Conservation (phyloP, 176 grass and related monocot genomes). For the Hordeum vulgare region MorexV3_pseudomolecules_assembly NC_058519.1:653391565-653392064, state of each 20-base stretch:
- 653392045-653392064: no score
- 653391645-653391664: background rate
- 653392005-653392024: no score
- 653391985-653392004: no score
- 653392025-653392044: no score
- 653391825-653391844: background rate
- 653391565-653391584: conserved; percentile 42
- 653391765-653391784: background rate
- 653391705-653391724: background rate
- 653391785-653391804: background rate
- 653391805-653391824: background rate
- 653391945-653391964: no score
- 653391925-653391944: no score
- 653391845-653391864: no score
- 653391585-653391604: conserved; percentile 19
- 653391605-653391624: background rate
- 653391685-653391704: background rate
- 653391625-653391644: background rate
- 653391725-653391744: background rate
- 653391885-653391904: no score
- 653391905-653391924: no score
- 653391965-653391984: no score
- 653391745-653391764: background rate
- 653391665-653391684: background rate
- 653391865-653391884: no score